A percentile compares a stretch with the other conserved stretches of the same genome.
Evolutionary conservation across 257 asterid species (phyloP).

Genomic region (Mentha longifolia): DNA sequence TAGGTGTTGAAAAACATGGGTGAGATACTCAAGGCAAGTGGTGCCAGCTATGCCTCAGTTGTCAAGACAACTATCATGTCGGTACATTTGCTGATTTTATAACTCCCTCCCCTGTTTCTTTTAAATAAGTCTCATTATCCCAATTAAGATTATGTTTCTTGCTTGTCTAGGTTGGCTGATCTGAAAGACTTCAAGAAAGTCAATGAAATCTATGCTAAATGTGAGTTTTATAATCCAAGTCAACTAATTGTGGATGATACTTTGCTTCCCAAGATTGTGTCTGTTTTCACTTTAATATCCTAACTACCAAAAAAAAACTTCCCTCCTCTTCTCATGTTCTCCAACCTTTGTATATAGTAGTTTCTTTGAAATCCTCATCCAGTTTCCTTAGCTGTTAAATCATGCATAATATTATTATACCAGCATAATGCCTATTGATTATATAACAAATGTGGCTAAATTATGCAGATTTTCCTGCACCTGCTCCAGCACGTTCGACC

Average conservation of each 20-base stretch:
- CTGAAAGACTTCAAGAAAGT: conserved; percentile 93
- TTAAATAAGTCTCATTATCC: conserved; percentile 1
- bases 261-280: conserved; percentile 6
- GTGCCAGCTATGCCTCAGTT: conserved; percentile 84
- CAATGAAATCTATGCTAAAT: conserved; percentile 91
- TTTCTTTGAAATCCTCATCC: background rate
- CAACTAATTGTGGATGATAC: background rate
- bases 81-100: conserved; percentile 31
- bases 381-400: background rate
- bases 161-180: conserved; percentile 83
- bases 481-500: conserved; percentile 92
- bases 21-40: conserved; percentile 95
- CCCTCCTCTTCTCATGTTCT: background rate
- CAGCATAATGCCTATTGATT: too few relatives aligned
- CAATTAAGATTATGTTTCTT: conserved; percentile 26
- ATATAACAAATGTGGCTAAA: conserved; percentile 15
- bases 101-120: background rate
- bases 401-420: too few relatives aligned
- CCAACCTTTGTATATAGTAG: background rate
- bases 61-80: conserved; percentile 98
- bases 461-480: conserved; percentile 77
- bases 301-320: too few relatives aligned
- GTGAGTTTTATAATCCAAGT: conserved; percentile 54
- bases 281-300: too few relatives aligned
- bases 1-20: conserved; percentile 98